Evolutionary conservation across 176 grass and related monocot genomes (phyloP).

Genomic region (Musa troglodytarum): DNA sequence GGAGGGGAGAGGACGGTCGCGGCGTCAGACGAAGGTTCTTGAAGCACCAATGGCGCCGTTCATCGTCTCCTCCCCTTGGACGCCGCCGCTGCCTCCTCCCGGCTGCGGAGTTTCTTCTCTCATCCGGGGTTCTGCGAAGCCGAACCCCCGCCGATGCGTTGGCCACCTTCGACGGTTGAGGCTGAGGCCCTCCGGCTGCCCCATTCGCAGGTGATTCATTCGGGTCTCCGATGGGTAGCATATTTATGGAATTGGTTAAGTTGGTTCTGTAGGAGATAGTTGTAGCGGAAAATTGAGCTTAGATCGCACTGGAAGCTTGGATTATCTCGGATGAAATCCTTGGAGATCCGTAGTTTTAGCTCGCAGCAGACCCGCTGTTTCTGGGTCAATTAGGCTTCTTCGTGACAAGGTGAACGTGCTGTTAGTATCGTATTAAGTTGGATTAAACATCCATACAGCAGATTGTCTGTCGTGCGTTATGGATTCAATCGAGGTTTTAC

Average conservation of each 20-base stretch:
- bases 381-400: too few relatives aligned
- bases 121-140: background rate
- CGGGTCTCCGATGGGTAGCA: too few relatives aligned
- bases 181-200: background rate
- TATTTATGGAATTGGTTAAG: too few relatives aligned
- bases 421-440: background rate
- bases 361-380: too few relatives aligned
- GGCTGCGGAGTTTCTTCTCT: background rate
- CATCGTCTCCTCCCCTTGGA: slow-evolving; percentile 1
- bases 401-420: too few relatives aligned
- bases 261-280: too few relatives aligned
- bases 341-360: too few relatives aligned
- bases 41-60: slow-evolving; percentile 25
- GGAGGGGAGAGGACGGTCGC: background rate
- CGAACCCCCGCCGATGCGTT: background rate
- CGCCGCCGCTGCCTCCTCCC: background rate
- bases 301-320: background rate
- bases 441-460: background rate
- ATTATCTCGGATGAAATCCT: background rate
- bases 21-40: slow-evolving; percentile 14
- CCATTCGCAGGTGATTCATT: slow-evolving; percentile 6
- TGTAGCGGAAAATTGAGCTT: background rate
- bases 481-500: background rate
- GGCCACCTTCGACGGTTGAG: background rate
- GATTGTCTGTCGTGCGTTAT: background rate